These are phyloP conservation scores for Globisporangium radiosum DNA, from an alignment of 352 stramenopile species.

Conservation along the genomic window DNA sequence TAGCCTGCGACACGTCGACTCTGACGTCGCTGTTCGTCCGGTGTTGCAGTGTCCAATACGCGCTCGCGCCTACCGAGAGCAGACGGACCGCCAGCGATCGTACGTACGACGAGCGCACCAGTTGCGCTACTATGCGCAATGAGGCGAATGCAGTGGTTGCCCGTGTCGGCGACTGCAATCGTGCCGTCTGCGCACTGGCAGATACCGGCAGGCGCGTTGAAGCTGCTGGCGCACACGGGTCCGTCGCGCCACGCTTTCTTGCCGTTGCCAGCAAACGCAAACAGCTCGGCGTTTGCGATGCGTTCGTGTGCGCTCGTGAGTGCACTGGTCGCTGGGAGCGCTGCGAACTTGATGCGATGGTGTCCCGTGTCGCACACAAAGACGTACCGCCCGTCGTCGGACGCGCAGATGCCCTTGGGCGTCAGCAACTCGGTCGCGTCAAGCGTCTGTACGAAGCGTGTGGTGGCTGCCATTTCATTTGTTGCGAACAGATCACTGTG, in stretches of 20 bases:
- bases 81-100: slow-evolving; percentile 25
- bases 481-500: background rate
- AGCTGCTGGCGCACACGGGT: slow-evolving; percentile 25
- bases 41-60: slow-evolving; percentile 1
- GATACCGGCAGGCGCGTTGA: slow-evolving; percentile 31
- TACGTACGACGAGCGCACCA: slow-evolving; percentile 26
- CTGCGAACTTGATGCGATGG: slow-evolving; percentile 42
- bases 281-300: slow-evolving; percentile 26
- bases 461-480: background rate
- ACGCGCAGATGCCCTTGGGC: slow-evolving; percentile 37
- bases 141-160: slow-evolving; percentile 50
- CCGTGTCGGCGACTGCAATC: slow-evolving; percentile 39
- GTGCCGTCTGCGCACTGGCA: slow-evolving; percentile 31
- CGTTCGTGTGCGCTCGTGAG: slow-evolving; percentile 11
- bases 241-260: slow-evolving; percentile 40
- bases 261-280: slow-evolving; percentile 34
- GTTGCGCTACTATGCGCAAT: slow-evolving; percentile 16
- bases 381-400: slow-evolving; percentile 30
- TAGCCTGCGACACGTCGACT: slow-evolving; percentile 19
- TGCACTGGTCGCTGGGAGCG: slow-evolving; percentile 21
- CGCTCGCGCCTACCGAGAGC: background rate
- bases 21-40: slow-evolving; percentile 4
- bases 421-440: slow-evolving; percentile 26
- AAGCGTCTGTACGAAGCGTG: slow-evolving; percentile 19
- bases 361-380: slow-evolving; percentile 54